Evolutionary conservation across 768 basidiomycete species (phyloP).

Genomic region (Fibroporia radiculosa): DNA sequence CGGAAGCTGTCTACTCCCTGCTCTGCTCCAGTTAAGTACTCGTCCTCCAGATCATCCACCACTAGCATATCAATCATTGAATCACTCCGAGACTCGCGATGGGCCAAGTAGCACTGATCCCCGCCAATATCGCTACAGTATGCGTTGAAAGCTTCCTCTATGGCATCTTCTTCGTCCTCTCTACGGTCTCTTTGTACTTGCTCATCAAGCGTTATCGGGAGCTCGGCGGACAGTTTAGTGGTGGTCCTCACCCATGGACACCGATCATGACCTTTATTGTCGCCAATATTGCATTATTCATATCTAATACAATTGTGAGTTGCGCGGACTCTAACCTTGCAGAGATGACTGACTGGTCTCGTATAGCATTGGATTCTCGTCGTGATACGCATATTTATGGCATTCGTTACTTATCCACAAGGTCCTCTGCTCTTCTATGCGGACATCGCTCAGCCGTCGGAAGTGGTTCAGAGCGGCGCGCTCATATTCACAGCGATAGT

Average conservation of each 20-base stretch:
- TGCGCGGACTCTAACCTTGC: background rate
- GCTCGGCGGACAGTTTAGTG: too few species aligned
- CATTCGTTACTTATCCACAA: slow-evolving; percentile 1
- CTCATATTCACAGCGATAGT: background rate
- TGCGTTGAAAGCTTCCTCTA: background rate
- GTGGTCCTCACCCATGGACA: too few species aligned
- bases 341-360: background rate
- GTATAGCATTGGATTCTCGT: slow-evolving; percentile 4
- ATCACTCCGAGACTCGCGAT: too few species aligned
- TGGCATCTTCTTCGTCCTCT: slow-evolving; percentile 1
- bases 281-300: background rate
- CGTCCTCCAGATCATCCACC: too few species aligned
- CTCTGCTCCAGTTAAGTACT: too few species aligned
- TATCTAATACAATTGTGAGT: background rate
- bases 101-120: background rate
- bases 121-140: background rate
- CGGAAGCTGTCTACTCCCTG: too few species aligned
- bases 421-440: slow-evolving; percentile 3
- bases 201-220: too few species aligned
- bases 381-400: slow-evolving; percentile 4
- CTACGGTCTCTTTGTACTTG: background rate
- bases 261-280: too few species aligned
- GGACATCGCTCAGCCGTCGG: background rate
- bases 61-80: too few species aligned
- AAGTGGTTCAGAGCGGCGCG: background rate